Evolutionary conservation across 169 alveolate species (phyloP), one percentile per base, ranked within the genome.

Genomic region (Cryptosporidium tyzzeri): DNA sequence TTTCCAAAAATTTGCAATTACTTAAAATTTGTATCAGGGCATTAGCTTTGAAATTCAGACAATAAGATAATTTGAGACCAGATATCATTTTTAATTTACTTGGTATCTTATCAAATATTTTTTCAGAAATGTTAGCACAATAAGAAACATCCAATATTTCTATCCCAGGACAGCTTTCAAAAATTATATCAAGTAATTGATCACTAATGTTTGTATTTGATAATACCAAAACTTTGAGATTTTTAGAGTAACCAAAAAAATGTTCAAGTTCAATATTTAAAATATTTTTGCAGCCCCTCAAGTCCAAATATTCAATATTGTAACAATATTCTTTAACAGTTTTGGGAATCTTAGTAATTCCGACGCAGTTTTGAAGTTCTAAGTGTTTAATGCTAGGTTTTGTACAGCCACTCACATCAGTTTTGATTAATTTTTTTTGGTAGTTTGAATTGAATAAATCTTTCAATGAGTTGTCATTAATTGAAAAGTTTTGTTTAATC

Each of bases 101-200:
- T 18, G 61, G 80, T 62, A 80, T 41, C 50, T 80, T 80, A 3
- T 35, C 44, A 37, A 80, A 21, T 44, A 44, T 37, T 44, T 45
- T 26, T 21, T 65, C 67, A 9, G 89, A 44, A 1, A 65, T 33
- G 26, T 80, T 80, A 1, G 14, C 5, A 44, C 75, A 62, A 39
- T 59, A n/a, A 31, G 89, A 80, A 21, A 80, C 21, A 29, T 80
- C 89, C 31, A 80, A 44, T n/a, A 80, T 29, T 67, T 80, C 75
- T 29, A 80, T 35, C 26, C 35, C 50, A 9, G 61, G 16, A 61
- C 89, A 80, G 10, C 41, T 37, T 23, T 70, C 84, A 37, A 53
- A 37, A 31, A 65, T 41, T 4, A 44, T 3, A 33, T 62, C 33
- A 58, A 59, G 35, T 23, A 18, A 23, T 29, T 80, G 69, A 39